phyloP scores from a whole-genome alignment of 768 basidiomycete genomes.

The Dentipellis sp. region DNA sequence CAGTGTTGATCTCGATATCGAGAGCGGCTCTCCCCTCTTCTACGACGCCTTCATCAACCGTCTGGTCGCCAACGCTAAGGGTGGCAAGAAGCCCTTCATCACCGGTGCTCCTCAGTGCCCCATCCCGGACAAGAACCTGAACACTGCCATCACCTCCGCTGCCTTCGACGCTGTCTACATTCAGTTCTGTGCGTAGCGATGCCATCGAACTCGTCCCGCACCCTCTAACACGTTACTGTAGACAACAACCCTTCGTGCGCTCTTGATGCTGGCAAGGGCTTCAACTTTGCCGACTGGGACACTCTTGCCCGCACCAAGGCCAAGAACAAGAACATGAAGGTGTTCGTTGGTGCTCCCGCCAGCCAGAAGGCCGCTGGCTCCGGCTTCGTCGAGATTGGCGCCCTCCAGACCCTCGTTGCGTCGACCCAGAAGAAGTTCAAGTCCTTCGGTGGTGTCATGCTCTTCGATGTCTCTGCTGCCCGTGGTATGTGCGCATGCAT shows the following conservation, averaged over 20 bases:
- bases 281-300: not conserved
- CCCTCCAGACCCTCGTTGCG: constrained; percentile 25
- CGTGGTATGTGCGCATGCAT: constrained; percentile 22
- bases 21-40: constrained; percentile 22
- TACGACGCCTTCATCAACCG: constrained; percentile 28
- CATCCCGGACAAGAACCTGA: constrained; percentile 32
- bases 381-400: constrained; percentile 26
- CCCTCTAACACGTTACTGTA: not conserved
- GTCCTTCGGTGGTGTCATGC: constrained; percentile 34
- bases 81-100: constrained; percentile 27
- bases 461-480: constrained; percentile 39
- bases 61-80: constrained; percentile 23
- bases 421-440: constrained; percentile 29
- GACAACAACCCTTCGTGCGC: not conserved
- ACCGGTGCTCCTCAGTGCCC: constrained; percentile 32
- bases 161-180: not conserved
- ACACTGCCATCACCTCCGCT: constrained; percentile 22
- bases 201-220: not conserved
- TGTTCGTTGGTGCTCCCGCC: constrained; percentile 37
- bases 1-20: constrained; percentile 31
- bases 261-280: not conserved
- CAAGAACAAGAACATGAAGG: constrained; percentile 35
- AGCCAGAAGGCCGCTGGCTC: constrained; percentile 32
- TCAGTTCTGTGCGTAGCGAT: not conserved
- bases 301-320: constrained; percentile 29